A percentile compares a stretch with the other conserved stretches of the same genome.
These are phyloP conservation scores for Zygosaccharomyces lentus DNA, from an alignment of 805 yeast species.

Conservation along the genomic window DNA sequence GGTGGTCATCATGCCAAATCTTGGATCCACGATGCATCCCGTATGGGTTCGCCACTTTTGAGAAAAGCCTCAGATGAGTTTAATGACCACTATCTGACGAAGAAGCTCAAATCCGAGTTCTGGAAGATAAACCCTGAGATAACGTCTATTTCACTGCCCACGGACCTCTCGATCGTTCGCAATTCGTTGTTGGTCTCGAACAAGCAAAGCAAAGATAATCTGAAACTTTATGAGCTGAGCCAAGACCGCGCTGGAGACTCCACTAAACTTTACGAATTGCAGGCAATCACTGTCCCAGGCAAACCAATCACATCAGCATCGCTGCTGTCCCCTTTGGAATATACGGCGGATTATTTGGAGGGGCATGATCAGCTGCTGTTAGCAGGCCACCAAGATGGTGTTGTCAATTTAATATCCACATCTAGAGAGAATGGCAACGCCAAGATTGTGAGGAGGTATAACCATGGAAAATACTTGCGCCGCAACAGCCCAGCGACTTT, in stretches of 20 bases:
- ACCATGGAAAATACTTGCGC: conserved; percentile 64
- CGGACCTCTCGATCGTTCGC: conserved; percentile 15
- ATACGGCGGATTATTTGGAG: conserved; percentile 11
- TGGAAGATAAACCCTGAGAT: conserved; percentile 17
- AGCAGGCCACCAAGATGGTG: conserved; percentile 78
- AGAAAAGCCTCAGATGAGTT: conserved; percentile 29
- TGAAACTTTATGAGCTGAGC: conserved; percentile 18
- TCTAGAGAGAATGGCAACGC: conserved; percentile 51
- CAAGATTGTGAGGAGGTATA: conserved; percentile 70
- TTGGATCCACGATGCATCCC: conserved; percentile 23
- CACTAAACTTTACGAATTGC: conserved; percentile 19
- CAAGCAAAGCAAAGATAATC: conserved; percentile 13
- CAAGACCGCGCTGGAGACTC: background rate
- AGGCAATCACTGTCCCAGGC: conserved; percentile 27
- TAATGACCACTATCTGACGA: conserved; percentile 28
- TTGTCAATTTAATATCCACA: conserved; percentile 64
- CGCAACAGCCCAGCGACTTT: conserved; percentile 17
- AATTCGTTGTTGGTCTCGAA: conserved; percentile 21
- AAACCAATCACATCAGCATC: conserved; percentile 17
- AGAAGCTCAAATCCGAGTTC: conserved; percentile 26
- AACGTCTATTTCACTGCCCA: conserved; percentile 8
- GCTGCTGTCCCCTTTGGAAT: conserved; percentile 13
- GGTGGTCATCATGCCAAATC: conserved; percentile 12
- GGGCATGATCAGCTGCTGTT: conserved; percentile 34
- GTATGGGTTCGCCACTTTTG: conserved; percentile 22